Percentiles rank a stretch among this genome's conserved stretches.
These are phyloP conservation scores for Colletotrichum sp. DNA, from an alignment of 2,329 filamentous ascomycete genomes.

Conservation along the genomic window DNA sequence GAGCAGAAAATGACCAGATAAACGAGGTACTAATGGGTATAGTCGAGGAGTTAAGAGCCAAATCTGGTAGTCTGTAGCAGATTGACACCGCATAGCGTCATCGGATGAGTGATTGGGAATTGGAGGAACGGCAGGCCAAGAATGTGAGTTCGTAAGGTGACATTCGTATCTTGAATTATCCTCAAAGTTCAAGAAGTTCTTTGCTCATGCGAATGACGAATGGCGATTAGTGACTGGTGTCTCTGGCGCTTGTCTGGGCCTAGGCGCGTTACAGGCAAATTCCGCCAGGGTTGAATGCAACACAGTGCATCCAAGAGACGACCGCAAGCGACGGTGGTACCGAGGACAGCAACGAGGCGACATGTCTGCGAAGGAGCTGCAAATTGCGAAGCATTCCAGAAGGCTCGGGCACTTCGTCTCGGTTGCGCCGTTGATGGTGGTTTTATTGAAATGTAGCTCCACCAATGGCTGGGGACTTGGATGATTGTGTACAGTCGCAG, in stretches of 20 bases:
- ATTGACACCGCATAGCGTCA: neutral
- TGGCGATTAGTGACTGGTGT: neutral
- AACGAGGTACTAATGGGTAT: neutral
- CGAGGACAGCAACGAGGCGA: neutral
- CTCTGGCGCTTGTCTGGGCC: neutral
- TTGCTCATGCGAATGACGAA: neutral
- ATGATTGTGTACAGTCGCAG: neutral
- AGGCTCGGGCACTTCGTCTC: neutral
- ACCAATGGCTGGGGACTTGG: neutral
- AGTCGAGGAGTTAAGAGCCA: neutral
- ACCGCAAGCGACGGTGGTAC: neutral
- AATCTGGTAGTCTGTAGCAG: neutral
- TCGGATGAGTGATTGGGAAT: neutral
- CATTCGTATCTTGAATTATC: neutral
- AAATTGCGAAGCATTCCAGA: neutral
- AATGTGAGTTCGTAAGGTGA: neutral
- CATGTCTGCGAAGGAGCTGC: neutral
- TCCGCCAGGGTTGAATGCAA: neutral
- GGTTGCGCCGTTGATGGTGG: neutral
- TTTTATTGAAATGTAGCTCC: neutral
- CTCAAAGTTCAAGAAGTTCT: neutral
- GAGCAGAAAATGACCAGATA: neutral
- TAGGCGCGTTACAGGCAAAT: conserved; percentile 12
- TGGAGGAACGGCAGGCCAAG: neutral
- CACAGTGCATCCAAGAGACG: conserved; percentile 4